phyloP scores from a whole-genome alignment of 2,329 filamentous ascomycete species.

The Lasiodiplodia hormozganensis region DNA sequence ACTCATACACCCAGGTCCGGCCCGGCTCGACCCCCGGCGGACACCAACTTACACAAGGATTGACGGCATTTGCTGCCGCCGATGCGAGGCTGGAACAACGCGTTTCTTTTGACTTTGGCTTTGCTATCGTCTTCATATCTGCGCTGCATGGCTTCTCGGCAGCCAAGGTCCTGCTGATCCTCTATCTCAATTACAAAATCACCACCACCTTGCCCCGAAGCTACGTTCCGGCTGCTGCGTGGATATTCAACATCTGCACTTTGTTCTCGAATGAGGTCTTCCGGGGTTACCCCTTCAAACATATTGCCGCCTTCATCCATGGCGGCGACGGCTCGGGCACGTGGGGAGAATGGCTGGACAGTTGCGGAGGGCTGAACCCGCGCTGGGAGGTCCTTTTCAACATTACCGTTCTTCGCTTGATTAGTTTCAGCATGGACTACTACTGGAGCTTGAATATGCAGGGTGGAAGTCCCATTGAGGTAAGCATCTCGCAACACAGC shows the following conservation, averaged over 20 bases:
- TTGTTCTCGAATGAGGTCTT: conserved; percentile 90
- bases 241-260: conserved; percentile 85
- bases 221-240: conserved; percentile 78
- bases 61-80: conserved; percentile 57
- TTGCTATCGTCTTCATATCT: conserved; percentile 79
- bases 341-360: conserved; percentile 78
- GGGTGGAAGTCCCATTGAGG: conserved; percentile 76
- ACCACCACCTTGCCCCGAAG: conserved; percentile 73
- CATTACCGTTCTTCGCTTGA: conserved; percentile 86
- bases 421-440: conserved; percentile 97
- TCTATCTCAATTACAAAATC: conserved; percentile 82
- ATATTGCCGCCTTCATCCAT: conserved; percentile 55
- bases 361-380: conserved; percentile 80
- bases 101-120: conserved; percentile 80
- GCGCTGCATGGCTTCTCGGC: conserved; percentile 86
- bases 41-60: conserved; percentile 46
- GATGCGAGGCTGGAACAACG: conserved; percentile 67
- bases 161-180: conserved; percentile 79
- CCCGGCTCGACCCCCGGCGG: conserved; percentile 40
- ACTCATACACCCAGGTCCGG: conserved; percentile 53
- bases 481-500: conserved; percentile 55
- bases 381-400: conserved; percentile 99
- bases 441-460: conserved; percentile 83
- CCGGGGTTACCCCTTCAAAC: conserved; percentile 76
- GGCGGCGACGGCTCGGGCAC: conserved; percentile 48